Evolutionary conservation across 495 filamentous ascomycete species (phyloP), one percentile per base, ranked within the genome.

Genomic region (Talaromyces trachyspermus): DNA sequence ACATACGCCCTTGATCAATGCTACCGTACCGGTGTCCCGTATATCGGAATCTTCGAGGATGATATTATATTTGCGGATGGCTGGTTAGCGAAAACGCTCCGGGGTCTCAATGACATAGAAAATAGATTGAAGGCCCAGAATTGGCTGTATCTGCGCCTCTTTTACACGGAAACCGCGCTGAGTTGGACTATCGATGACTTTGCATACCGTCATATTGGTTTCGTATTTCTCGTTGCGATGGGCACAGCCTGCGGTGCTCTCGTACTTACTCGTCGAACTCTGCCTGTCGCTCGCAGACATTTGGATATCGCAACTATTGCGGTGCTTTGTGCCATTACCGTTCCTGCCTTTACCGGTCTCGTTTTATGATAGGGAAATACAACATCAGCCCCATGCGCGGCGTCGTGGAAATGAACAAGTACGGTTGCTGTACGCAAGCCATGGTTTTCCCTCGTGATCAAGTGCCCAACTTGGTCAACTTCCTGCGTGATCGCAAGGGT

Each of bases 121-220:
- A 30, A 54, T 9, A 49, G 55, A 55, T 41, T 22, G 45, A 25
- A 17, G 11, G 32, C 11, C 12, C 15, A 36, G 2, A 17, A 36
- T 35, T 76, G 69, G 71, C 36, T 76, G 8, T 76, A 76, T 35
- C 50, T 76, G 20, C 68, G 71, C 6, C 58, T 76, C 3, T 76
- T 76, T 51, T 71, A 70, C 51, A 71, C 68, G 5, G 70, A 76
- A 49, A 65, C 64, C 24, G 58, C 61, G 6, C 54, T 66, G 4
- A 51, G 57, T 12, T 74, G 70, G 70, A 55, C 52, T 15, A 53
- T 56, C 1, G 44, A 58, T 17, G 70, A 70, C 22, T 66, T 64
- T 36, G 53, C 49, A 42, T 71, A 65, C 41, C 52, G 64, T 6
- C 61, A 71, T 43, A 61, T 71, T 42, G 54, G 59, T n/a, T 43